Percentiles rank a stretch among this genome's conserved stretches.
Evolutionary conservation across 495 filamentous ascomycete species (phyloP).

Genomic region (Evernia prunastri): DNA sequence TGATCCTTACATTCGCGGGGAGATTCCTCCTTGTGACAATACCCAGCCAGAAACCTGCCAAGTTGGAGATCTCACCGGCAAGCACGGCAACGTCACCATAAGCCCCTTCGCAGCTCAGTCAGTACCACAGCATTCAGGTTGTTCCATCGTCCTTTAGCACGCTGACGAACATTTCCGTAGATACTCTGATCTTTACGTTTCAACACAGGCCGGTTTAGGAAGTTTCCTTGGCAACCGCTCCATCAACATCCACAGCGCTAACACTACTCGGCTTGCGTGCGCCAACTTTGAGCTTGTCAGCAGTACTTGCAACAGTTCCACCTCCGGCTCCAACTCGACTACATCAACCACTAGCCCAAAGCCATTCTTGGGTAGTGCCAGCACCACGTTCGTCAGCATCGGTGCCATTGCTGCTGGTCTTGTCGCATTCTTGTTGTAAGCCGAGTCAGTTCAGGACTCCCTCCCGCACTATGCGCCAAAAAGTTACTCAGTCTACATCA

Average conservation of each 20-base stretch:
- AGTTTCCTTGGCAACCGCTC: slow-evolving; percentile 76
- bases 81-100: slow-evolving; percentile 59
- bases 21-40: slow-evolving; percentile 58
- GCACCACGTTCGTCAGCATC: slow-evolving; percentile 20
- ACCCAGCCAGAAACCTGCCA: slow-evolving; percentile 63
- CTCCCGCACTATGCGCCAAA: neutral
- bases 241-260: slow-evolving; percentile 66
- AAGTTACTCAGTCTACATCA: neutral
- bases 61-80: slow-evolving; percentile 78
- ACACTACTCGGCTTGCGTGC: slow-evolving; percentile 65
- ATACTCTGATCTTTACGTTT: slow-evolving; percentile 64
- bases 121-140: neutral
- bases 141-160: neutral
- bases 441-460: neutral
- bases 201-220: slow-evolving; percentile 47
- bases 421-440: slow-evolving; percentile 22
- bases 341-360: slow-evolving; percentile 3
- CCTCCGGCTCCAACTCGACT: slow-evolving; percentile 8
- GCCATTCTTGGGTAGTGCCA: slow-evolving; percentile 24
- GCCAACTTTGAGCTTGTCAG: slow-evolving; percentile 52
- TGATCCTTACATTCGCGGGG: slow-evolving; percentile 59
- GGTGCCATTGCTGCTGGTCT: slow-evolving; percentile 23
- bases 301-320: slow-evolving; percentile 16
- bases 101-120: slow-evolving; percentile 16
- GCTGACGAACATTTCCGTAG: slow-evolving; percentile 34